phyloP scores from a whole-genome alignment of 2,329 filamentous ascomycete species.

The Fusarium circinatum region DNA sequence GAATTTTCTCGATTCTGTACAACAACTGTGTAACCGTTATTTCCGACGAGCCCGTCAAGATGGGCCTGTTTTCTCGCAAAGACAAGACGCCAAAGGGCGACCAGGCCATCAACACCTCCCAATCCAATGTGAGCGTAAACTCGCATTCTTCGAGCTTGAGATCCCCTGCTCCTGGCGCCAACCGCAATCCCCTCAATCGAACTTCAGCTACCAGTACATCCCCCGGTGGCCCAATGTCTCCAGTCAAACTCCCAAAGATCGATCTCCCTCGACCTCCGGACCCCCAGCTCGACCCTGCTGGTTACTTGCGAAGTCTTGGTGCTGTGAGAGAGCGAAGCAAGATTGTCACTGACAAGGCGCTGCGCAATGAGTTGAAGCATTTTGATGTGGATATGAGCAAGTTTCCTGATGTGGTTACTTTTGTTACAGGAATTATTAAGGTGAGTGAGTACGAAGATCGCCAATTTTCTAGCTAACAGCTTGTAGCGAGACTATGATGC shows the following conservation, averaged over 20 bases:
- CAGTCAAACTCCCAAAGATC: conserved; percentile 73
- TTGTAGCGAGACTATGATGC: conserved; percentile 64
- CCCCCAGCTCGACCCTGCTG: conserved; percentile 86
- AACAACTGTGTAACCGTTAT: conserved; percentile 12
- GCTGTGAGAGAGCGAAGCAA: conserved; percentile 84
- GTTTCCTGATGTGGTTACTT: conserved; percentile 83
- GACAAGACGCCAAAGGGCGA: conserved; percentile 60
- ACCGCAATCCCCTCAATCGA: conserved; percentile 57
- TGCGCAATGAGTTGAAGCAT: conserved; percentile 80
- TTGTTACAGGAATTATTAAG: conserved; percentile 95
- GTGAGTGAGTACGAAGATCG: conserved; percentile 54
- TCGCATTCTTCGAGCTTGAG: conserved; percentile 59
- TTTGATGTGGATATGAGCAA: conserved; percentile 90
- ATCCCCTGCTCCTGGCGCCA: conserved; percentile 36
- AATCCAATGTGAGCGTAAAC: conserved; percentile 62
- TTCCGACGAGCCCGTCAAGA: conserved; percentile 45
- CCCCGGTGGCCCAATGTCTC: conserved; percentile 62
- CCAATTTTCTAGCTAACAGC: conserved; percentile 6
- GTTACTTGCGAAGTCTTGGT: conserved; percentile 89
- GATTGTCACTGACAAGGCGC: conserved; percentile 79
- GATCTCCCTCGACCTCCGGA: conserved; percentile 87
- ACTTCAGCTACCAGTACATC: conserved; percentile 61
- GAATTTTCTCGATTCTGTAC: conserved; percentile 9
- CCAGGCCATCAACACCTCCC: conserved; percentile 55
- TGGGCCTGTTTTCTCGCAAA: conserved; percentile 68